These are phyloP conservation scores for Spiromastix sp. DNA, from an alignment of 2,329 filamentous ascomycete species.

Conservation along the genomic window DNA sequence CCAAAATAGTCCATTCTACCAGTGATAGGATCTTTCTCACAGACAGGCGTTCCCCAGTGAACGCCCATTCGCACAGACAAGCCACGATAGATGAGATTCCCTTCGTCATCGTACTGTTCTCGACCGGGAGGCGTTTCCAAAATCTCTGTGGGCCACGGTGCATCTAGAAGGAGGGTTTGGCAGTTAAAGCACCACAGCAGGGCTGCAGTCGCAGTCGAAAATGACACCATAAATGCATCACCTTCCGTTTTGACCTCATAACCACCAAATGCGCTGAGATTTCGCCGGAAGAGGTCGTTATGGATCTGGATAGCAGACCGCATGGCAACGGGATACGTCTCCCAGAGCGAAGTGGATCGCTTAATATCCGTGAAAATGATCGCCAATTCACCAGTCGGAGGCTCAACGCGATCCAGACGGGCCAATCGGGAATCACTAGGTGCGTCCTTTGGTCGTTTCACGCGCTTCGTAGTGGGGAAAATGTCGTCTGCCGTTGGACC, in stretches of 20 bases:
- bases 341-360: slow-evolving; percentile 92
- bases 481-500: slow-evolving; percentile 50
- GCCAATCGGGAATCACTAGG: slow-evolving; percentile 78
- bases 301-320: slow-evolving; percentile 92
- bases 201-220: slow-evolving; percentile 89
- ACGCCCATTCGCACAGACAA: slow-evolving; percentile 96
- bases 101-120: slow-evolving; percentile 71
- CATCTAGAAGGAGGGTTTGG: slow-evolving; percentile 76
- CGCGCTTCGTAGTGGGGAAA: slow-evolving; percentile 39
- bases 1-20: slow-evolving; percentile 99
- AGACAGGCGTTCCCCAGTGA: slow-evolving; percentile 89
- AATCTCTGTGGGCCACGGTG: slow-evolving; percentile 88
- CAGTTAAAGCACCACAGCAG: slow-evolving; percentile 95
- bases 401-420: slow-evolving; percentile 81
- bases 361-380: slow-evolving; percentile 99
- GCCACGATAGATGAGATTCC: slow-evolving; percentile 83
- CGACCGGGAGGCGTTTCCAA: slow-evolving; percentile 77
- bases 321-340: slow-evolving; percentile 91
- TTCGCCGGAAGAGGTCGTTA: slow-evolving; percentile 91
- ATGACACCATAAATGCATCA: slow-evolving; percentile 98
- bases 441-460: slow-evolving; percentile 47
- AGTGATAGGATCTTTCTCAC: slow-evolving; percentile 90
- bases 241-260: slow-evolving; percentile 99
- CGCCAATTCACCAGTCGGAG: slow-evolving; percentile 79
- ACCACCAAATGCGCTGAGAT: slow-evolving; percentile 84